Conservation (phyloP, 2,329 filamentous ascomycete genomes). For the Colletotrichum destructivum region DNA sequence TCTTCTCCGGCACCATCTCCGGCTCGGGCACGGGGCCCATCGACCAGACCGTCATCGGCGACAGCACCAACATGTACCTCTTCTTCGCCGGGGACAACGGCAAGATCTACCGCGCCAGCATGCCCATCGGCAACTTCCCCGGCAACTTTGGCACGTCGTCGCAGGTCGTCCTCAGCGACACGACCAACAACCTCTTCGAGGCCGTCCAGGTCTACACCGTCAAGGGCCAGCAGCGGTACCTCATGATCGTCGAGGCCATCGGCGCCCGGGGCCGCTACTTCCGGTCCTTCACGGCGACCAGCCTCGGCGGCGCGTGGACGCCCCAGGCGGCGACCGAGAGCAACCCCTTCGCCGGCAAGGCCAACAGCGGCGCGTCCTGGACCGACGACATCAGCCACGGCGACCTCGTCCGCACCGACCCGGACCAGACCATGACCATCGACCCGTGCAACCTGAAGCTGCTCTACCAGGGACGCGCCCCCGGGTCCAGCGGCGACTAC, state of each 20-base stretch:
- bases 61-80: constrained; percentile 73
- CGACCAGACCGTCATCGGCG: constrained; percentile 76
- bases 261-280: constrained; percentile 74
- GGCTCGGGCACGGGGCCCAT: constrained; percentile 69
- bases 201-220: constrained; percentile 77
- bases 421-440: constrained; percentile 75
- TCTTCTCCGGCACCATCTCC: constrained; percentile 70
- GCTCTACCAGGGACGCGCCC: constrained; percentile 72
- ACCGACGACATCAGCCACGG: constrained; percentile 78
- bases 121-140: constrained; percentile 75
- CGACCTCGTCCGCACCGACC: constrained; percentile 69
- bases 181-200: constrained; percentile 73
- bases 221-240: constrained; percentile 68
- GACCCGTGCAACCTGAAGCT: constrained; percentile 76
- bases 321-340: constrained; percentile 68
- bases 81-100: constrained; percentile 80
- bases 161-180: constrained; percentile 67
- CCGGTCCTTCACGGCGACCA: constrained; percentile 75
- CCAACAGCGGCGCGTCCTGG: constrained; percentile 76
- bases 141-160: constrained; percentile 69
- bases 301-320: constrained; percentile 71
- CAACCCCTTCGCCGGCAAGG: constrained; percentile 77
- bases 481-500: constrained; percentile 63
- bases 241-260: constrained; percentile 78
- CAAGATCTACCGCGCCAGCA: constrained; percentile 74